Evolutionary conservation across 352 stramenopile genomes (phyloP).

Genomic region (Pythium pyrilobum): DNA sequence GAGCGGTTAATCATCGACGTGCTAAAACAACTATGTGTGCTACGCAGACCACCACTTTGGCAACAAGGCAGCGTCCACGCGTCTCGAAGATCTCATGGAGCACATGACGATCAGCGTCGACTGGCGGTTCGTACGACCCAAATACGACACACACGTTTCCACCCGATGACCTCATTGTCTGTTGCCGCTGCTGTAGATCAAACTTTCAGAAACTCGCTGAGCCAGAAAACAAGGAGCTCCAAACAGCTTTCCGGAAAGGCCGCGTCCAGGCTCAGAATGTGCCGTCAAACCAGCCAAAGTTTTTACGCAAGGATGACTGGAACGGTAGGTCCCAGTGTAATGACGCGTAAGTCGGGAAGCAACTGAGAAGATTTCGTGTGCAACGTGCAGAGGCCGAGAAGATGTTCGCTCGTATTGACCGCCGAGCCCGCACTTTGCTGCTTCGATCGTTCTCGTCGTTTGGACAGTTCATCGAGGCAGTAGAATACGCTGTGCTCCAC

Average conservation of each 20-base stretch:
- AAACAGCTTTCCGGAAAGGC: slow-evolving; percentile 69
- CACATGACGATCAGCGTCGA: slow-evolving; percentile 86
- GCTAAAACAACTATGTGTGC: neutral
- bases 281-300: slow-evolving; percentile 28
- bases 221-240: slow-evolving; percentile 65
- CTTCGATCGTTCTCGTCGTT: slow-evolving; percentile 65
- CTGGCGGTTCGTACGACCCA: slow-evolving; percentile 42
- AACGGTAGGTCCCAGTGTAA: slow-evolving; percentile 54
- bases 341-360: too few relatives aligned
- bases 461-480: slow-evolving; percentile 66
- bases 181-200: slow-evolving; percentile 38
- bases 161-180: neutral
- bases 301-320: slow-evolving; percentile 63
- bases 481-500: slow-evolving; percentile 74
- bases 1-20: neutral
- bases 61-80: slow-evolving; percentile 61
- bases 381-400: slow-evolving; percentile 50
- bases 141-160: neutral
- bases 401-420: slow-evolving; percentile 76
- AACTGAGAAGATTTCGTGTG: too few relatives aligned
- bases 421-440: slow-evolving; percentile 60
- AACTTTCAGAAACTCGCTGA: slow-evolving; percentile 83
- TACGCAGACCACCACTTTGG: slow-evolving; percentile 75
- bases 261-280: slow-evolving; percentile 29
- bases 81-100: slow-evolving; percentile 81